phyloP scores from a whole-genome alignment of 2,329 filamentous ascomycete genomes.

The Penicillium decumbens region DNA sequence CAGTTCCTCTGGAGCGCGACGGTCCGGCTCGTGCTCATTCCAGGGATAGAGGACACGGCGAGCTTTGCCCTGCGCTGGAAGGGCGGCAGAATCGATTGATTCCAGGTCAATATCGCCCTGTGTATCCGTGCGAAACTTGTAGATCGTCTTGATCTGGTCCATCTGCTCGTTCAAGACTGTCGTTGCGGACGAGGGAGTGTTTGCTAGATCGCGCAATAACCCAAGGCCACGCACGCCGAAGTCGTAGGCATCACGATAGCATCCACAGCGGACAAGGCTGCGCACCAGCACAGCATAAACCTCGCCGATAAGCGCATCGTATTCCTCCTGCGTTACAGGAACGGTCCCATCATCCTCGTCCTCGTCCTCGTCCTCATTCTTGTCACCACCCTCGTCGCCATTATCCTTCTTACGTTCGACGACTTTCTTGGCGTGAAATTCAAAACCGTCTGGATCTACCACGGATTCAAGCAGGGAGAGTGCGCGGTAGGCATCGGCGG shows the following conservation, averaged over 20 bases:
- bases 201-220: constrained; percentile 15
- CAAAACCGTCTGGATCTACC: constrained; percentile 65
- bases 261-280: constrained; percentile 37
- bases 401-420: constrained; percentile 1
- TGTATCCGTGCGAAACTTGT: constrained; percentile 12
- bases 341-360: constrained; percentile 40
- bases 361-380: constrained; percentile 35
- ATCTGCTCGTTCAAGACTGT: constrained; percentile 27
- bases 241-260: constrained; percentile 40
- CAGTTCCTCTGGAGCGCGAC: constrained; percentile 54
- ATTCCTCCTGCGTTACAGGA: constrained; percentile 32
- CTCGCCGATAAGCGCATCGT: constrained; percentile 33
- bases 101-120: constrained; percentile 11
- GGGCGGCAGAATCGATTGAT: constrained; percentile 27
- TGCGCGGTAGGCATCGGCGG: constrained; percentile 84
- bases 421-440: constrained; percentile 66
- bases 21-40: constrained; percentile 58
- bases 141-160: constrained; percentile 25
- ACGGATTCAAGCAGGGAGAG: constrained; percentile 82
- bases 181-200: constrained; percentile 7
- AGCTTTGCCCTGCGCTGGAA: constrained; percentile 39
- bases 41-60: constrained; percentile 59
- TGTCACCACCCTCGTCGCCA: constrained; percentile 2
- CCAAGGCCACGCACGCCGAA: constrained; percentile 34
- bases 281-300: constrained; percentile 38